Evolutionary conservation across 1,284 basidiomycete genomes (phyloP).

Genomic region (Gymnopus androsaceus): DNA sequence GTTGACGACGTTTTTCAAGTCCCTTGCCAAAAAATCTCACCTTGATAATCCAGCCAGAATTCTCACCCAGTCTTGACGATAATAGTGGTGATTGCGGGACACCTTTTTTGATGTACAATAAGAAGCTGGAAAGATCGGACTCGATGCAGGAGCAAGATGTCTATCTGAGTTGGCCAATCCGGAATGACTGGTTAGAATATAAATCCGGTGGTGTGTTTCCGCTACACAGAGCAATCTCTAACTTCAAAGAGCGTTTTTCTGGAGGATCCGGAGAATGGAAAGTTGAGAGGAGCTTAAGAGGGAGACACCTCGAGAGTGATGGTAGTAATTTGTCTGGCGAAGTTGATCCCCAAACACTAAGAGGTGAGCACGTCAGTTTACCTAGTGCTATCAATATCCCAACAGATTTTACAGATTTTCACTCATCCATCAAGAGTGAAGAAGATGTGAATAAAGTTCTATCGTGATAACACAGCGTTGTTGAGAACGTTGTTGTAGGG

Average conservation of each 20-base stretch:
- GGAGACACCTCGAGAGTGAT: conserved; percentile 1
- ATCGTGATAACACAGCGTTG: too few species aligned
- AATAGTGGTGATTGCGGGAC: neutral
- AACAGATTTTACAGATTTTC: too few species aligned
- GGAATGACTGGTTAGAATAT: conserved; percentile 4
- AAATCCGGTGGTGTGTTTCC: neutral
- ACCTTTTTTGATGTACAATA: neutral
- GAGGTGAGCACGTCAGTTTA: too few species aligned
- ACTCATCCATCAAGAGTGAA: too few species aligned
- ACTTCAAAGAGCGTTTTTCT: conserved; percentile 1
- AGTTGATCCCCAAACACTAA: too few species aligned
- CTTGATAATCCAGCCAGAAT: conserved; percentile 3
- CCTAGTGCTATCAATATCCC: too few species aligned
- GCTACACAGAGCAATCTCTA: neutral
- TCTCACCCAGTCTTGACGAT: neutral
- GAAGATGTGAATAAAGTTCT: too few species aligned
- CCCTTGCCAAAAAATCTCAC: conserved; percentile 9
- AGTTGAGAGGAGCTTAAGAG: neutral
- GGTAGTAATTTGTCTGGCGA: neutral
- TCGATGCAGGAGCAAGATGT: neutral
- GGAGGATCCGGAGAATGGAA: conserved; percentile 10
- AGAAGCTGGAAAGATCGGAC: neutral
- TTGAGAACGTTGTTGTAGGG: too few species aligned
- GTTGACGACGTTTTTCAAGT: neutral
- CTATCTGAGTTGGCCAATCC: conserved; percentile 11